phyloP scores from a whole-genome alignment of 345 rosid genomes.

The Gossypium bickii region DNA sequence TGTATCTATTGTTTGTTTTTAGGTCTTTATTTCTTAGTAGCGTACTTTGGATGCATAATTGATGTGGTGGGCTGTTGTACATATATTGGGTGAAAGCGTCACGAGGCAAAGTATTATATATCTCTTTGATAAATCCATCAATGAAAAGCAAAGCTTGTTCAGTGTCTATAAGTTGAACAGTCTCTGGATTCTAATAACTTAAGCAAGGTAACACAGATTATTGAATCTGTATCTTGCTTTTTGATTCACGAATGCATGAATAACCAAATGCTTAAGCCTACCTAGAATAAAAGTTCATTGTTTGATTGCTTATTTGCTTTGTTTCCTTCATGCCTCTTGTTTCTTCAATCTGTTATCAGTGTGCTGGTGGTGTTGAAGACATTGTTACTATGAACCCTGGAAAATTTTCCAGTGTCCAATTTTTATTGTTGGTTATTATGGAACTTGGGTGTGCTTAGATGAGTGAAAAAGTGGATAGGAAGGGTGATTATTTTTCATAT shows the following conservation, averaged over 20 bases:
- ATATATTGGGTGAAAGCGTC: slow-evolving; percentile 15
- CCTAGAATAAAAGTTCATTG: not conserved
- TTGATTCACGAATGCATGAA: not conserved
- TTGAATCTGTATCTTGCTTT: not conserved
- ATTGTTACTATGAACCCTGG: not conserved
- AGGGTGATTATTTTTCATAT: too few species aligned
- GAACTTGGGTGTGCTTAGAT: too few species aligned
- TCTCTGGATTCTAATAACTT: not conserved
- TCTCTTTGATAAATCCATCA: slow-evolving; percentile 1
- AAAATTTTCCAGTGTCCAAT: not conserved
- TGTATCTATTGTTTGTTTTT: not conserved
- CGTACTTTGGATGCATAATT: slow-evolving; percentile 12
- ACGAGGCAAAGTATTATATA: not conserved
- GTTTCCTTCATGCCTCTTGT: not conserved
- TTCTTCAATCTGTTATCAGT: not conserved
- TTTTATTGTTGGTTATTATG: not conserved
- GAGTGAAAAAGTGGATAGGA: too few species aligned
- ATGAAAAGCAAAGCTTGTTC: not conserved
- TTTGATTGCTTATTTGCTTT: not conserved
- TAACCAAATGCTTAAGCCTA: not conserved
- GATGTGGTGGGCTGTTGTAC: slow-evolving; percentile 20
- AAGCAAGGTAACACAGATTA: too few species aligned
- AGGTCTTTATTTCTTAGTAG: not conserved
- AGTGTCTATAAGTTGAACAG: not conserved
- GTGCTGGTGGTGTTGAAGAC: not conserved